Base-by-base conservation (phyloP, 2,329 filamentous ascomycete species). In the Phaeosphaeria sp. region DNA sequence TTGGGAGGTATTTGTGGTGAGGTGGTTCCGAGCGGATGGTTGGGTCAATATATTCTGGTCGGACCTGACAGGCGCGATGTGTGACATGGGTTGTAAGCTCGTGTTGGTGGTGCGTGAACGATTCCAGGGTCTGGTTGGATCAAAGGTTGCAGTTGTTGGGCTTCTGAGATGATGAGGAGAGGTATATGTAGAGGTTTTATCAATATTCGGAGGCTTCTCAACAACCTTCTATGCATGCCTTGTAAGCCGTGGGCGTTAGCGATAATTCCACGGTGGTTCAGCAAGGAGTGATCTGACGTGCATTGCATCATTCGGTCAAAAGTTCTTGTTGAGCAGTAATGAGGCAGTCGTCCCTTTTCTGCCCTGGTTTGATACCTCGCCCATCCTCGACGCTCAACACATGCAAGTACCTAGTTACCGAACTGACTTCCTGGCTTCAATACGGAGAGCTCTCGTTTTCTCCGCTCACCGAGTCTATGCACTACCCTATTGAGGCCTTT, bases 401-500 rank as follows among this genome's bases (percentile, higher is more conserved):
- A 36, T 36, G 30, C 30, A 36, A 36, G 13, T 36, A 36, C 13
- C 30, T 13, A 13, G 7, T 36, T 11, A 36, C 13, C 30, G 6
- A 36, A 15, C 9, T 27, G 13, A 36, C 30, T 36, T 3, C 9
- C 30, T 6, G 11, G 13, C 3, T 11, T 11, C 30, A 36, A 11
- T 36, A 3, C 13, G 30, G 3, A 36, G 11, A 36, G 30, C 30
- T 36, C 13, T 15, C 30, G 7, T 11, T 11, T 36, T 36, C 30
- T 15, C 13, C 30, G 13, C 3, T 15, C 30, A 36, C 4, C 25
- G 9, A 27, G 9, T 9, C 30, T 36, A 36, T 11, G 11, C 7
- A 36, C 33, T 13, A 10, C 51, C 51, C 23, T 58, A 67, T 20
- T 62, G 54, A 25, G 66, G 66, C 50, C 69, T 66, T 6, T 82